A percentile compares a stretch with the other conserved stretches of the same genome.
These are phyloP conservation scores for button mushroom (Agaricus bisporus) DNA, from an alignment of 768 basidiomycete genomes.

Conservation along the genomic window DNA sequence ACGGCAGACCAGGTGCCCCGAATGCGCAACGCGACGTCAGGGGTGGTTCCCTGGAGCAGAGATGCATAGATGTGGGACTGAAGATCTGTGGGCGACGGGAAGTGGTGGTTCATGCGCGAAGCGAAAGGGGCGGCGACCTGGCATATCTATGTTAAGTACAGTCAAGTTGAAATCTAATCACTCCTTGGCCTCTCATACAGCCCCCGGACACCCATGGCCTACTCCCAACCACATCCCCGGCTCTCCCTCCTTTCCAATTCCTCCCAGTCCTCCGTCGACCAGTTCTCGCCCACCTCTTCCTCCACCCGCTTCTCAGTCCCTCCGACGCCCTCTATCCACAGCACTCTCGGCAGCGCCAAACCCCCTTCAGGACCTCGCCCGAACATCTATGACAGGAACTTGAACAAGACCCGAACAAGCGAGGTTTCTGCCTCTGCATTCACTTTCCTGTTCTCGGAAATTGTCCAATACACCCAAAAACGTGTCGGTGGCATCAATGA, in stretches of 20 bases:
- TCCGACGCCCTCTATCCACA: slow-evolving; percentile 43
- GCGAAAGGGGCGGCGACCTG: neutral
- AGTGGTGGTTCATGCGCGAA: slow-evolving; percentile 30
- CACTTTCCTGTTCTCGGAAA: slow-evolving; percentile 87
- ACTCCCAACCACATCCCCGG: slow-evolving; percentile 58
- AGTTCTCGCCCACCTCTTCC: slow-evolving; percentile 49
- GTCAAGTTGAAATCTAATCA: no score
- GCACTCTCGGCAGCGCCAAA: slow-evolving; percentile 29
- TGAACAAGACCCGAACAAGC: slow-evolving; percentile 79
- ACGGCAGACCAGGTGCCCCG: slow-evolving; percentile 59
- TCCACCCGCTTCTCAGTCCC: slow-evolving; percentile 70
- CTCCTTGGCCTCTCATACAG: neutral
- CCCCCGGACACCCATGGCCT: slow-evolving; percentile 33
- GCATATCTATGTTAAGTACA: neutral
- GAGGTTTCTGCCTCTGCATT: slow-evolving; percentile 85
- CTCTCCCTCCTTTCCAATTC: slow-evolving; percentile 64
- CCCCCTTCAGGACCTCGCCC: slow-evolving; percentile 37
- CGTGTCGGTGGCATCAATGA: slow-evolving; percentile 93
- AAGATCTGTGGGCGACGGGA: slow-evolving; percentile 47
- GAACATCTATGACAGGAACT: slow-evolving; percentile 82
- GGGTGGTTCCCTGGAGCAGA: slow-evolving; percentile 63
- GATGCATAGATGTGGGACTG: slow-evolving; percentile 74
- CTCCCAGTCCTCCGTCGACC: slow-evolving; percentile 46
- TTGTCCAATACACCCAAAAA: slow-evolving; percentile 95
- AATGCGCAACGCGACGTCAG: slow-evolving; percentile 74